A percentile compares a stretch with the other conserved stretches of the same genome.
phyloP scores from a whole-genome alignment of 352 stramenopile species.

The Globisporangium cystogenes region DNA sequence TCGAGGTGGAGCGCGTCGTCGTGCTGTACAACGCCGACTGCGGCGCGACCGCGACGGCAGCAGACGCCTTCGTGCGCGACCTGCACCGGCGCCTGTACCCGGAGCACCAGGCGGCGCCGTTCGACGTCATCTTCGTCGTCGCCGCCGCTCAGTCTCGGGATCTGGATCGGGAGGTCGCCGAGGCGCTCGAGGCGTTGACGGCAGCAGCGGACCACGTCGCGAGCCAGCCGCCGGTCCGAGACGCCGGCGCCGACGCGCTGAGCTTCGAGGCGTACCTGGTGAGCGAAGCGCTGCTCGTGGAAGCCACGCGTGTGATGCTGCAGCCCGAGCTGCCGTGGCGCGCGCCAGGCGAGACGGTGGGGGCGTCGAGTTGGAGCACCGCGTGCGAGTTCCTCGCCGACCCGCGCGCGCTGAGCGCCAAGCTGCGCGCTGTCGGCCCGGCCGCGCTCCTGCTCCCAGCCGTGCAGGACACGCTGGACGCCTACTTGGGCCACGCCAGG shows the following conservation, averaged over 20 bases:
- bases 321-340: constrained; percentile 32
- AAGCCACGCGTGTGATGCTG: constrained; percentile 36
- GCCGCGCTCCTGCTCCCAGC: constrained; percentile 6
- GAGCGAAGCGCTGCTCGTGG: constrained; percentile 48
- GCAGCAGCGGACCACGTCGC: constrained; percentile 14
- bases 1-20: constrained; percentile 21
- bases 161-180: constrained; percentile 17
- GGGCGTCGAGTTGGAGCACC: constrained; percentile 46
- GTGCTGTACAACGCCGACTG: constrained; percentile 28
- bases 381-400: constrained; percentile 36
- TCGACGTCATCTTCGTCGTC: constrained; percentile 20
- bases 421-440: constrained; percentile 13
- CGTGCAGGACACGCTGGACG: constrained; percentile 19
- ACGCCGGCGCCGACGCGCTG: background rate
- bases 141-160: constrained; percentile 11
- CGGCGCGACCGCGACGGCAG: constrained; percentile 21
- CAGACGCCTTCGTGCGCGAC: constrained; percentile 23
- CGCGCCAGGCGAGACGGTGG: constrained; percentile 38
- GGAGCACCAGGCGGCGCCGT: constrained; percentile 17
- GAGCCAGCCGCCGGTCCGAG: constrained; percentile 8
- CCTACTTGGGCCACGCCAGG: constrained; percentile 29
- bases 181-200: constrained; percentile 17
- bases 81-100: constrained; percentile 24
- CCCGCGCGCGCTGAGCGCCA: constrained; percentile 17
- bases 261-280: constrained; percentile 59